Base-by-base conservation (phyloP, 768 basidiomycete genomes). In the Termitomyces sp. region DNA sequence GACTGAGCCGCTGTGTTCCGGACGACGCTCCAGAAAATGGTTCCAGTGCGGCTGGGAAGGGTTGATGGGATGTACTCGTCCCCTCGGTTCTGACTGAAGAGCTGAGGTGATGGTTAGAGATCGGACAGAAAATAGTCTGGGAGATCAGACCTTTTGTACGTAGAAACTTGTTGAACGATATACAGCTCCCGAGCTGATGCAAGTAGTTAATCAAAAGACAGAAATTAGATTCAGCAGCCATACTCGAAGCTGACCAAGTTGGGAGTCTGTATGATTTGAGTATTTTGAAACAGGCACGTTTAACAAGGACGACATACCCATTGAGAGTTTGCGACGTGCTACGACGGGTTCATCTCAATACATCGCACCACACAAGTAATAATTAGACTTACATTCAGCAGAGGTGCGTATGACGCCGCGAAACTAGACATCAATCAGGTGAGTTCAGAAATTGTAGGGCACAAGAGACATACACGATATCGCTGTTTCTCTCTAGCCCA, bases 51-150 rank as follows among this genome's bases (percentile, higher is more conserved):
- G 35, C 56, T 68, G 0, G 86, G 85, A 0, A 85, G 73, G 0
- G 84, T 87, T 65, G 82, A 86, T 3, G 86, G 82, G 1, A 88
- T 65, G 63, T 85, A 87, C 62, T 79, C 77, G 43, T 85, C 81
- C 5, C 87, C 87, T 41, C 79, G 71, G 66, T 87, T 84, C 18
- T 76, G 60, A 55, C 83, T 82, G 72, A 88, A 88, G 36, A 88
- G 74, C 86, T 88, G 60, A 72, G 18, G 6, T 9, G 13, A 33
- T 28, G 16, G 5, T 48, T 32, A 45, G 30, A 24, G 24, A 5
- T 24, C 3, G 72, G 46, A 14, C 54, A 32, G 40, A 47, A 18
- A 10, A 38, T n/a, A 43, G 10, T 20, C 24, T 18, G 5, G 14
- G 56, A 7, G 20, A 14, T 54, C 73, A 28, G 48, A 81, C 83